phyloP scores from a whole-genome alignment of 1,139 yeast genomes.

The Lodderomyces parapsilosis region DNA sequence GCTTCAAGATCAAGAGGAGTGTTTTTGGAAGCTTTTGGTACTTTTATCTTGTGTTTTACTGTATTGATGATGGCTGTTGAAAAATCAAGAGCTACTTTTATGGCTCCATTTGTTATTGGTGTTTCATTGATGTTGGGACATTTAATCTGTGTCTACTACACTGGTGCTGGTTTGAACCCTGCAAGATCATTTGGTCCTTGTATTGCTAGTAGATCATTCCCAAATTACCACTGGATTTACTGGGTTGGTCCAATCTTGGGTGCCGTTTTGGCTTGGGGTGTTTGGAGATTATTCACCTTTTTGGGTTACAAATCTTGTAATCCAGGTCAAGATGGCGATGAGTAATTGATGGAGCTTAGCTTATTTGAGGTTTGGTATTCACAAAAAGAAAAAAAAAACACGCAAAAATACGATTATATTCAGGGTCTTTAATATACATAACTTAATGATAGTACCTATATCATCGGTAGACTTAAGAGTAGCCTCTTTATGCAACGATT shows the following conservation, averaged over 20 bases:
- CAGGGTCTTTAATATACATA: too few species aligned
- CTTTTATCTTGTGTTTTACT: slow-evolving; percentile 68
- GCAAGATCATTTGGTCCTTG: slow-evolving; percentile 89
- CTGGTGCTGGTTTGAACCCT: slow-evolving; percentile 93
- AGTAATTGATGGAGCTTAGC: not conserved
- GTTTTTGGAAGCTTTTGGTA: slow-evolving; percentile 81
- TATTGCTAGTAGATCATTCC: slow-evolving; percentile 70
- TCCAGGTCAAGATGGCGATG: slow-evolving; percentile 63
- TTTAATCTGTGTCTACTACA: slow-evolving; percentile 75
- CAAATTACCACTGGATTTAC: slow-evolving; percentile 86
- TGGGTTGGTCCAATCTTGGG: slow-evolving; percentile 88
- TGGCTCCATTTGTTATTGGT: slow-evolving; percentile 87
- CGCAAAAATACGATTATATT: too few species aligned
- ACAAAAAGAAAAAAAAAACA: too few species aligned
- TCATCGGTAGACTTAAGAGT: too few species aligned
- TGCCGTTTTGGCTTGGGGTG: slow-evolving; percentile 59
- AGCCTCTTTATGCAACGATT: too few species aligned
- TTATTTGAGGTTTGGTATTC: too few species aligned
- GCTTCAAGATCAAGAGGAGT: slow-evolving; percentile 74
- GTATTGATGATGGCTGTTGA: slow-evolving; percentile 86
- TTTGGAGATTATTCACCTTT: slow-evolving; percentile 66
- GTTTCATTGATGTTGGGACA: slow-evolving; percentile 80
- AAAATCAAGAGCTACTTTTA: slow-evolving; percentile 69
- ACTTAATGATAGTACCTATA: too few species aligned
- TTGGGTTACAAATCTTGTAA: slow-evolving; percentile 70